Conservation (phyloP, 345 rosid genomes). For the Hevea brasiliensis region DNA sequence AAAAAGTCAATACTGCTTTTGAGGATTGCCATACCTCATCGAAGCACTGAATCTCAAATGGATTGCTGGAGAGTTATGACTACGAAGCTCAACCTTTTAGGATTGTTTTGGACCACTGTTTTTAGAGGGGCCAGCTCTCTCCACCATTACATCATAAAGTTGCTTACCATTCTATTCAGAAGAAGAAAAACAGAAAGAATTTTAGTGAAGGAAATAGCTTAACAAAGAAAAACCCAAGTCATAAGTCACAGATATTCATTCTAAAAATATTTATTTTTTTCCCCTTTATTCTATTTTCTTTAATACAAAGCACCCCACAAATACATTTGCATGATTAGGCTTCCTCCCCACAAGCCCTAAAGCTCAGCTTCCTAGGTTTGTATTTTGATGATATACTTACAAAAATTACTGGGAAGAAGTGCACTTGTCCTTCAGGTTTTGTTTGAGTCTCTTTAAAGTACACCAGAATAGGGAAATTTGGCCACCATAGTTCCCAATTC, state of each 20-base stretch:
- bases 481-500: conserved; percentile 92
- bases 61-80: conserved; percentile 28
- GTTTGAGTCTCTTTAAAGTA: conserved; percentile 77
- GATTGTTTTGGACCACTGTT: conserved; percentile 55
- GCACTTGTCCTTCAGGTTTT: conserved; percentile 80
- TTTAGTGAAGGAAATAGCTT: not conserved
- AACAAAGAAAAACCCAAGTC: not conserved
- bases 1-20: too few species aligned
- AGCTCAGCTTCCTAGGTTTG: not conserved
- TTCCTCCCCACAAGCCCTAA: not conserved
- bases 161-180: conserved; percentile 59
- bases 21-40: conserved; percentile 12
- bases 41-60: not conserved
- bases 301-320: not conserved
- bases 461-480: conserved; percentile 66
- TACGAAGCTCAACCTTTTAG: not conserved
- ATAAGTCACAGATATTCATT: not conserved
- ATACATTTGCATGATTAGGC: not conserved
- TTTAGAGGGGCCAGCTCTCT: conserved; percentile 70
- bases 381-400: conserved; percentile 39
- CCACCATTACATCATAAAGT: conserved; percentile 71
- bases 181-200: not conserved
- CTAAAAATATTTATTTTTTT: too few species aligned
- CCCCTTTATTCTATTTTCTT: too few species aligned
- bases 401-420: conserved; percentile 77